Evolutionary conservation across 768 basidiomycete species (phyloP).

Genomic region (Clitopilus passeckerianus): DNA sequence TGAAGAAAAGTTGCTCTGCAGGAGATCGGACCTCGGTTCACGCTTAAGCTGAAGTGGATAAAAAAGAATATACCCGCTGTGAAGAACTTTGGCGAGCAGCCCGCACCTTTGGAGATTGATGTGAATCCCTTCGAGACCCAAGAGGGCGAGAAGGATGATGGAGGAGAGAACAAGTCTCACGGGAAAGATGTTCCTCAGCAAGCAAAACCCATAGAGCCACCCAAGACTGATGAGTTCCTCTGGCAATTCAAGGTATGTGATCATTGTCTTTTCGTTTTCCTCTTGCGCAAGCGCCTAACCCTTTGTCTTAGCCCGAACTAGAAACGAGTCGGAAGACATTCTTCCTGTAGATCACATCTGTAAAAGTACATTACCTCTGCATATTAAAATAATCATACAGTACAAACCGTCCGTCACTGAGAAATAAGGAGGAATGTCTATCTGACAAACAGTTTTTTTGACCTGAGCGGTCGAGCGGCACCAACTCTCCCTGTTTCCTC

Average conservation of each 20-base stretch:
- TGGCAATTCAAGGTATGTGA: constrained; percentile 87
- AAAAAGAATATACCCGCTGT: constrained; percentile 87
- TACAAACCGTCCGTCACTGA: not conserved
- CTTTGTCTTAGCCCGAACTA: constrained; percentile 68
- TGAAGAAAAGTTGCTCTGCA: constrained; percentile 88
- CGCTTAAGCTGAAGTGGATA: constrained; percentile 86
- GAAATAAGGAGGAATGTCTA: constrained; percentile 18
- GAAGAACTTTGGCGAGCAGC: constrained; percentile 58
- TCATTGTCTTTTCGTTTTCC: not conserved
- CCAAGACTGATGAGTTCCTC: constrained; percentile 71
- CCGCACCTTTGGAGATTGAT: constrained; percentile 52
- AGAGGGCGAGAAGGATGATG: constrained; percentile 22
- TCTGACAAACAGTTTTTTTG: constrained; percentile 71
- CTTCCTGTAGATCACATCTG: constrained; percentile 54
- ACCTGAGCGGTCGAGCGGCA: constrained; percentile 62
- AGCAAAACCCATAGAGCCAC: constrained; percentile 38
- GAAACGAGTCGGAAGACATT: constrained; percentile 89
- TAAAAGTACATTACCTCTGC: not conserved
- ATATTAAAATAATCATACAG: not conserved
- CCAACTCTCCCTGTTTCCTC: constrained; percentile 79
- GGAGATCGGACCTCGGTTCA: constrained; percentile 97
- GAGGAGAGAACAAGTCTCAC: constrained; percentile 8
- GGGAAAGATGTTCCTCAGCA: constrained; percentile 13
- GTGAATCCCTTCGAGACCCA: constrained; percentile 29
- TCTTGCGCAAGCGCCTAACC: too few species aligned